Percentiles rank a stretch among this genome's conserved stretches.
phyloP scores from a whole-genome alignment of 208 protist species.

The Trypanosoma cruzi region DNA sequence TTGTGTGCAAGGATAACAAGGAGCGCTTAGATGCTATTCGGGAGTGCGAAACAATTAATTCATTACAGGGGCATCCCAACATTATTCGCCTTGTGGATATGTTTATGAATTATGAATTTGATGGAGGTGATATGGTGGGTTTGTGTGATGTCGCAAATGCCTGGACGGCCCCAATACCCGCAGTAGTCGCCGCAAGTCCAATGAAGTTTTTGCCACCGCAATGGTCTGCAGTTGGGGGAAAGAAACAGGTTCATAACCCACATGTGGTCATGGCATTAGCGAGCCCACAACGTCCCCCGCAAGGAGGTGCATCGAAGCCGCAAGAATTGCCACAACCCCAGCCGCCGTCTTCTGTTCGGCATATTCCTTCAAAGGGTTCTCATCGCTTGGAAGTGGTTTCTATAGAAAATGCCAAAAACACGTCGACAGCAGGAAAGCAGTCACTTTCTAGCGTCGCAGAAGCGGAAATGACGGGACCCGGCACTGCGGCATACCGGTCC shows the following conservation, averaged over 20 bases:
- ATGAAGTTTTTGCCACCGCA: neutral
- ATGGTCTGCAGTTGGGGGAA: neutral
- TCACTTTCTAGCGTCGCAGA: too few species aligned
- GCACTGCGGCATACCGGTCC: too few species aligned
- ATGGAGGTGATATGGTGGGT: neutral
- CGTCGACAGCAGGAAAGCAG: too few species aligned
- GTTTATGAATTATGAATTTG: constrained; percentile 75
- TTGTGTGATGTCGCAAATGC: constrained; percentile 9
- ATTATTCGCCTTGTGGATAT: constrained; percentile 67
- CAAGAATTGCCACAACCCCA: constrained; percentile 1
- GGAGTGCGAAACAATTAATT: constrained; percentile 62
- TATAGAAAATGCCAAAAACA: too few species aligned
- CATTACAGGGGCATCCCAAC: constrained; percentile 61
- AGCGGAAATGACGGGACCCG: too few species aligned
- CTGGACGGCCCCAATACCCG: neutral
- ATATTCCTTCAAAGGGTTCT: too few species aligned
- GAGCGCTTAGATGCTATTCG: constrained; percentile 49
- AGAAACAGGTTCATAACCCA: neutral
- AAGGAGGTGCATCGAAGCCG: neutral
- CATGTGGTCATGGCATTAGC: neutral
- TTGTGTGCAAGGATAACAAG: constrained; percentile 51
- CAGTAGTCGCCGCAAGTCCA: neutral
- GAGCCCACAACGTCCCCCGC: neutral
- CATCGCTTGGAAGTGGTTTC: too few species aligned
- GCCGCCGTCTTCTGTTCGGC: too few species aligned